Evolutionary conservation across 2,329 filamentous ascomycete genomes (phyloP).

Genomic region (Sporothrix schenckii): DNA sequence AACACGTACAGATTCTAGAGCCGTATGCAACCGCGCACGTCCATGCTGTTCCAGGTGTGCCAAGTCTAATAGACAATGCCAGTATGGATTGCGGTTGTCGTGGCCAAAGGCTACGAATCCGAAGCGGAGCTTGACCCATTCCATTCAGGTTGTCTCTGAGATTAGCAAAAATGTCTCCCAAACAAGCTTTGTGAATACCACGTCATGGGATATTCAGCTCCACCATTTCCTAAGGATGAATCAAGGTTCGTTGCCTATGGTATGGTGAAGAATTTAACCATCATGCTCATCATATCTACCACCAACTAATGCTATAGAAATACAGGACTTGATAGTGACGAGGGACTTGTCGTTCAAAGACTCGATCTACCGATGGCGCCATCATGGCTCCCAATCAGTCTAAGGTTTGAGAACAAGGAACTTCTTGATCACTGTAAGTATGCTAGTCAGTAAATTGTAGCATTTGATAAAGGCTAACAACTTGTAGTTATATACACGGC

Average conservation of each 20-base stretch:
- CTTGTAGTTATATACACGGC: background rate
- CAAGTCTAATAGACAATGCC: background rate
- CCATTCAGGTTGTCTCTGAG: background rate
- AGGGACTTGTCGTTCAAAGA: background rate
- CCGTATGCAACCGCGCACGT: background rate
- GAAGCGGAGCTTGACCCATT: background rate
- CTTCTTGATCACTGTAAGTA: background rate
- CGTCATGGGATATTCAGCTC: background rate
- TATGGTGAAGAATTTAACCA: too few species aligned
- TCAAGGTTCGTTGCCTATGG: background rate
- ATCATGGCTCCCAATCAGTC: background rate
- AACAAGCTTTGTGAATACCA: conserved; percentile 15
- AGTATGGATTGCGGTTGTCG: background rate
- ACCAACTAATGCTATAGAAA: too few species aligned
- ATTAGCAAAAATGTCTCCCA: background rate
- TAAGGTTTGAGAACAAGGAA: background rate
- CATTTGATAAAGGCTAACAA: background rate
- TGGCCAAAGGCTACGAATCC: background rate
- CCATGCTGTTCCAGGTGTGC: background rate
- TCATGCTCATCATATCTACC: too few species aligned
- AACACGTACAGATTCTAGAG: background rate
- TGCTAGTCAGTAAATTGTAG: background rate
- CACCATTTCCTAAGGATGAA: background rate
- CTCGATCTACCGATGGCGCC: background rate
- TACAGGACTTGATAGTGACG: background rate